Percentiles rank a stretch among this genome's conserved stretches.
These are phyloP conservation scores for Phytophthora agathidicida DNA, from an alignment of 352 stramenopile species.

Conservation along the genomic window DNA sequence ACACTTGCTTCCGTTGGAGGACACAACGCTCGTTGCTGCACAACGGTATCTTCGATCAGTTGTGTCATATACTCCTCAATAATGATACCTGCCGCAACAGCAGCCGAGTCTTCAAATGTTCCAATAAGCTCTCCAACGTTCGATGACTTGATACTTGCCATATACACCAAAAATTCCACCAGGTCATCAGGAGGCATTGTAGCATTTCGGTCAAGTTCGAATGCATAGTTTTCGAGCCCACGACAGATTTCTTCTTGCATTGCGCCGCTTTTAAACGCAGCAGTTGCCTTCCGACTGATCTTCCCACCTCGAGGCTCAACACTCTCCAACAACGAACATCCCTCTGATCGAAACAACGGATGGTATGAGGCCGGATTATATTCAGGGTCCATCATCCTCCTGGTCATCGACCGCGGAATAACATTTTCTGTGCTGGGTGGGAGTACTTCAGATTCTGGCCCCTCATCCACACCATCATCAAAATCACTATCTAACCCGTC, in stretches of 20 bases:
- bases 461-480: slow-evolving; percentile 35
- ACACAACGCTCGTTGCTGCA: slow-evolving; percentile 26
- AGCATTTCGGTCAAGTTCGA: slow-evolving; percentile 43
- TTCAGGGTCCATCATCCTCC: slow-evolving; percentile 28
- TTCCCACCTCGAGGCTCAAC: slow-evolving; percentile 44
- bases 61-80: slow-evolving; percentile 82
- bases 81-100: slow-evolving; percentile 70
- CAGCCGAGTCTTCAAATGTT: slow-evolving; percentile 78
- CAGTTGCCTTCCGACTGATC: slow-evolving; percentile 12
- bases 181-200: slow-evolving; percentile 61
- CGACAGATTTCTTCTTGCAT: slow-evolving; percentile 40
- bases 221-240: slow-evolving; percentile 52
- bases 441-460: slow-evolving; percentile 20
- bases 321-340: slow-evolving; percentile 50
- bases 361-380: slow-evolving; percentile 47
- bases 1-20: slow-evolving; percentile 37
- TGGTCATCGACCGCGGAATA: slow-evolving; percentile 29
- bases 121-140: slow-evolving; percentile 76
- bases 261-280: slow-evolving; percentile 27
- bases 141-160: slow-evolving; percentile 65
- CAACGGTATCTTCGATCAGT: slow-evolving; percentile 44
- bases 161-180: slow-evolving; percentile 76
- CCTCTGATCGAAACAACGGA: slow-evolving; percentile 39
- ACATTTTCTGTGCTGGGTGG: slow-evolving; percentile 26
- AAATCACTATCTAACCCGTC: slow-evolving; percentile 28